Conservation (phyloP, 1,284 basidiomycete genomes). For the Lentinus polychrous region DNA sequence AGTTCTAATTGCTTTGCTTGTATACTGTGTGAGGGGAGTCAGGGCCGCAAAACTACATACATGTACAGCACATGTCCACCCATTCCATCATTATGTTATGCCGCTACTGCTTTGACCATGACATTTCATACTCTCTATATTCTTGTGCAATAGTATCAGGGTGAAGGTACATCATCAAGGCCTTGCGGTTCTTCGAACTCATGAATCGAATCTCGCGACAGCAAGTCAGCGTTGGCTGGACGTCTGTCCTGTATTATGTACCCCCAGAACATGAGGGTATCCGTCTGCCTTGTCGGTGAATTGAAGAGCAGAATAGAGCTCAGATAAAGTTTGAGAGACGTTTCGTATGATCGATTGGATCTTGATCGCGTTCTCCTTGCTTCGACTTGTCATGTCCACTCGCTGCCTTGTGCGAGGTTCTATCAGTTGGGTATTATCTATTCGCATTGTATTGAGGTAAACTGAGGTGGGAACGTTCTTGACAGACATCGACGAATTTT, state of each 20-base stretch:
- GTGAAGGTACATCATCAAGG: not conserved
- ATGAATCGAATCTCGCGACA: not conserved
- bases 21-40: slow-evolving; percentile 7
- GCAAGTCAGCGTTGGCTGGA: too few species aligned
- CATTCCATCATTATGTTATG: slow-evolving; percentile 7
- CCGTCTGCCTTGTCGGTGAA: too few species aligned
- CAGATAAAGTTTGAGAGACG: too few species aligned
- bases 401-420: slow-evolving; percentile 44
- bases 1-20: slow-evolving; percentile 16
- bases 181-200: not conserved
- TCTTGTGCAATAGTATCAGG: not conserved
- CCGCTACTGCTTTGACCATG: slow-evolving; percentile 6
- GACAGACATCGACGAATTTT: slow-evolving; percentile 54
- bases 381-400: not conserved
- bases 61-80: slow-evolving; percentile 14
- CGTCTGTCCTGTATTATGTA: too few species aligned
- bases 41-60: slow-evolving; percentile 14
- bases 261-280: too few species aligned
- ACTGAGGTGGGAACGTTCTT: too few species aligned
- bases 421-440: slow-evolving; percentile 36
- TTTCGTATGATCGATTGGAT: too few species aligned
- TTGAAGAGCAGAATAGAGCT: not conserved
- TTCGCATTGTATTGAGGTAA: too few species aligned
- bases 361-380: not conserved
- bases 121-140: slow-evolving; percentile 5